Percentiles rank a stretch among this genome's conserved stretches.
Evolutionary conservation across 768 basidiomycete genomes (phyloP).

Genomic region (Termitomyces eurrhizus): DNA sequence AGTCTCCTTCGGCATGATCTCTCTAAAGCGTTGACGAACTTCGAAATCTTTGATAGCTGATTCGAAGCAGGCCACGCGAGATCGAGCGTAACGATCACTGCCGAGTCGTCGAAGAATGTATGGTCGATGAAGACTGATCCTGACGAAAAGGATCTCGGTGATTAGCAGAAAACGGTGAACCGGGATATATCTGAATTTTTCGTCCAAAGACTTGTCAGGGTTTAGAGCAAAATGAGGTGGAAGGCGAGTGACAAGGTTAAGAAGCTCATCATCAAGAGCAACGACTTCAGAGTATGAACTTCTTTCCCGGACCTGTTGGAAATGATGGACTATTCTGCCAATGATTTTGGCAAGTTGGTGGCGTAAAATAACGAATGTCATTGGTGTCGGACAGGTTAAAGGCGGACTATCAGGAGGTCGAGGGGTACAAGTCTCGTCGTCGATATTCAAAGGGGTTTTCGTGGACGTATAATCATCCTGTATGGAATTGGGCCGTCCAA

Average conservation of each 20-base stretch:
- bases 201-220: conserved; percentile 77
- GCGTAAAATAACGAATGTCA: conserved; percentile 86
- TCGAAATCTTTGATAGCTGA: conserved; percentile 85
- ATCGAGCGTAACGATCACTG: conserved; percentile 78
- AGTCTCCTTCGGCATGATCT: conserved; percentile 56
- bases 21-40: conserved; percentile 67
- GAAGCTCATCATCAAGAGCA: conserved; percentile 77
- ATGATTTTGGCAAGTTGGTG: conserved; percentile 82
- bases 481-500: conserved; percentile 87
- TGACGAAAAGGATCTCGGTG: conserved; percentile 85
- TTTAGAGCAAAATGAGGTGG: conserved; percentile 77
- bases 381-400: conserved; percentile 68
- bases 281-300: conserved; percentile 84
- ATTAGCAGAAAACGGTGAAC: conserved; percentile 86
- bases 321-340: conserved; percentile 89
- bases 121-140: conserved; percentile 82
- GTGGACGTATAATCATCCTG: conserved; percentile 89
- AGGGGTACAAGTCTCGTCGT: conserved; percentile 49
- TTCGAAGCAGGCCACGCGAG: conserved; percentile 85
- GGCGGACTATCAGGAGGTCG: conserved; percentile 49
- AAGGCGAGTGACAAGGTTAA: conserved; percentile 68
- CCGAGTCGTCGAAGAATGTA: conserved; percentile 79
- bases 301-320: conserved; percentile 76
- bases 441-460: conserved; percentile 66
- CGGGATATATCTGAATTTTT: conserved; percentile 59